Evolutionary conservation across 2,329 filamentous ascomycete species (phyloP), one percentile per base, ranked within the genome.

Genomic region (Coniochaeta hoffmannii): DNA sequence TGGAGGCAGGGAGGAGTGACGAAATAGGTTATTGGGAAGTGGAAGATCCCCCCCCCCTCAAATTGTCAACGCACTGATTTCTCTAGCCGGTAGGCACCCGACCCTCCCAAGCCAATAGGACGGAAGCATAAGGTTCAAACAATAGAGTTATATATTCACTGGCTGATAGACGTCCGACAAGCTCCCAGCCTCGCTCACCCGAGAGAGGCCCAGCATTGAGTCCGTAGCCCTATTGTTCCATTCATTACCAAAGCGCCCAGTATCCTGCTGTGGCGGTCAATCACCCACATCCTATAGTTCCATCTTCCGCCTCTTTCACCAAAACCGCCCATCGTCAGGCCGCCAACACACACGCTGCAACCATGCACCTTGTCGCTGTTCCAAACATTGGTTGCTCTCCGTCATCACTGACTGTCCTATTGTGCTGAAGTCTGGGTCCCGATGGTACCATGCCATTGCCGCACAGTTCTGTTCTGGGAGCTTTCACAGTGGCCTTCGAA

Each of bases 1-100:
- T 61, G 60, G 63, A 62, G 65, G 57, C n/a, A 60, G 56, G 49
- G 22, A 4, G 19, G 50, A 53, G 34, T 53, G 50, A 53, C 34
- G 50, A 53, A 53, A 53, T 28, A 24, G 30, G 24, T 30, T 36
- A 36, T 22, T 31, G 10, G 49, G 49, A 22, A 17, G 50, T 53
- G 32, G 34, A 38, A 35, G 31, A 53, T 53, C 50, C 24, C 31
- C 50, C 50, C 17, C 24, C 49, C 49, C 26, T 19, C 28, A 36
- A 53, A 53, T 53, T 36, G 15, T n/a, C 50, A 26, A 38, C 32
- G 50, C 50, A 53, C 32, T 12, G 30, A 53, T 36, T 36, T 53
- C 30, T 31, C 17, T 17, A 51, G 49, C 31, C 26, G 49, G 49
- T 28, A 31, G 49, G 30, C 12, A 51, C 28, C 49, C 49, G 49